A percentile compares a stretch with the other conserved stretches of the same genome.
phyloP scores from a whole-genome alignment of 139 green algal genomes.

The Marvania coccoides region DNA sequence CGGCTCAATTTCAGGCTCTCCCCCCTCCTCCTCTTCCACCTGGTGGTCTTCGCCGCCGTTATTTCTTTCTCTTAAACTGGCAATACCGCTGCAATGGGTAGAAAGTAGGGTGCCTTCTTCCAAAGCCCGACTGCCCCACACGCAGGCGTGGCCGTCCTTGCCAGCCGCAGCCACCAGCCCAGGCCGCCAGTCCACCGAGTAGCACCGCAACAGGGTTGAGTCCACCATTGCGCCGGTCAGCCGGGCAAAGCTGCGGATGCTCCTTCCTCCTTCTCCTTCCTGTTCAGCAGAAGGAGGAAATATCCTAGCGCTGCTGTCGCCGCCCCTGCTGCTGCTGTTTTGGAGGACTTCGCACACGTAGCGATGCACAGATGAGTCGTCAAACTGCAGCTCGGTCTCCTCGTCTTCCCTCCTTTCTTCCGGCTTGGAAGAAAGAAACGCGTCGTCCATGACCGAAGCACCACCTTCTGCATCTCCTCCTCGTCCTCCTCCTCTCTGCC shows the following conservation, averaged over 20 bases:
- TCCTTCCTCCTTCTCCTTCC: no score
- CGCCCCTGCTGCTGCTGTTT: background rate
- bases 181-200: slow-evolving; percentile 15
- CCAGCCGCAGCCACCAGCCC: slow-evolving; percentile 16
- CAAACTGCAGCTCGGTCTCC: background rate
- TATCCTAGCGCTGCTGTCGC: no score
- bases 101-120: no score
- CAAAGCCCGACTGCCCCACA: background rate
- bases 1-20: background rate
- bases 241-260: background rate
- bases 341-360: slow-evolving; percentile 11
- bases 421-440: no score
- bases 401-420: background rate
- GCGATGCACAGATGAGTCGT: slow-evolving; percentile 14
- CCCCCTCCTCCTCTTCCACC: background rate
- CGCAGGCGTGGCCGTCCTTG: background rate
- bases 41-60: background rate
- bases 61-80: no score
- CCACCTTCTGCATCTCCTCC: background rate
- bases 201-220: slow-evolving; percentile 5
- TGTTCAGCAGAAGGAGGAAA: background rate
- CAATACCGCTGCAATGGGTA: no score
- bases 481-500: background rate
- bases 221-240: slow-evolving; percentile 5
- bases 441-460: background rate